These are phyloP conservation scores for Tricholoma flavovirens DNA, from an alignment of 768 basidiomycete genomes.

Conservation along the genomic window DNA sequence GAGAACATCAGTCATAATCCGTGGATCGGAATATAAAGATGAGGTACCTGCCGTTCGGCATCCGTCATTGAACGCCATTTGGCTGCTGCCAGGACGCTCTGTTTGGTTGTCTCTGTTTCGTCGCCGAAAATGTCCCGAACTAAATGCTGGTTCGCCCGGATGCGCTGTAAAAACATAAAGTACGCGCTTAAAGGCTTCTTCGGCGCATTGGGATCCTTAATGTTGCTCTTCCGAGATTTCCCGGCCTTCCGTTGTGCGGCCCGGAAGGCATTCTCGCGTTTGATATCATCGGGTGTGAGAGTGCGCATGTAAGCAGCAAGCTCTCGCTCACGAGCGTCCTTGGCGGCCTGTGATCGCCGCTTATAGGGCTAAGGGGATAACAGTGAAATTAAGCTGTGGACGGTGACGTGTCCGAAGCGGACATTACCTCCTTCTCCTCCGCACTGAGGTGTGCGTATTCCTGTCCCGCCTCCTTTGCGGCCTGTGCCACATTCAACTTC, in stretches of 20 bases:
- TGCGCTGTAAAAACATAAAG: conserved; percentile 91
- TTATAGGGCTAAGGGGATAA: conserved; percentile 65
- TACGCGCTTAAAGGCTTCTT: conserved; percentile 94
- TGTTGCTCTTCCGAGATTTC: conserved; percentile 87
- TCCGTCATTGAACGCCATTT: conserved; percentile 93
- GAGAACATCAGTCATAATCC: conserved; percentile 7
- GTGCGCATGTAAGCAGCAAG: conserved; percentile 81
- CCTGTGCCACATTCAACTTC: conserved; percentile 92
- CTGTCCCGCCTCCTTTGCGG: conserved; percentile 89
- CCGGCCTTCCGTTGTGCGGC: conserved; percentile 91
- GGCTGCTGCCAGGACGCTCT: conserved; percentile 88
- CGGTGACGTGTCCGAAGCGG: conserved; percentile 29
- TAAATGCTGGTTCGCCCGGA: conserved; percentile 71
- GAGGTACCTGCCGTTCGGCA: conserved; percentile 81
- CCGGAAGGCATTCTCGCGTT: conserved; percentile 86
- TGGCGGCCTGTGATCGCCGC: conserved; percentile 75
- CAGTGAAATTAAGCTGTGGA: conserved; percentile 12
- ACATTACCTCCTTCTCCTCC: conserved; percentile 78
- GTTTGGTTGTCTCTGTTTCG: conserved; percentile 90
- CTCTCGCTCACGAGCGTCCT: conserved; percentile 80
- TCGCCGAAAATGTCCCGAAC: conserved; percentile 80
- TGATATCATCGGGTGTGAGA: conserved; percentile 90
- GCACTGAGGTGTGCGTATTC: conserved; percentile 76
- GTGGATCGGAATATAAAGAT: conserved; percentile 1
- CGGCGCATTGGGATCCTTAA: conserved; percentile 95